Evolutionary conservation across 805 yeast genomes (phyloP).

Genomic region (Metschnikowia lunata): DNA sequence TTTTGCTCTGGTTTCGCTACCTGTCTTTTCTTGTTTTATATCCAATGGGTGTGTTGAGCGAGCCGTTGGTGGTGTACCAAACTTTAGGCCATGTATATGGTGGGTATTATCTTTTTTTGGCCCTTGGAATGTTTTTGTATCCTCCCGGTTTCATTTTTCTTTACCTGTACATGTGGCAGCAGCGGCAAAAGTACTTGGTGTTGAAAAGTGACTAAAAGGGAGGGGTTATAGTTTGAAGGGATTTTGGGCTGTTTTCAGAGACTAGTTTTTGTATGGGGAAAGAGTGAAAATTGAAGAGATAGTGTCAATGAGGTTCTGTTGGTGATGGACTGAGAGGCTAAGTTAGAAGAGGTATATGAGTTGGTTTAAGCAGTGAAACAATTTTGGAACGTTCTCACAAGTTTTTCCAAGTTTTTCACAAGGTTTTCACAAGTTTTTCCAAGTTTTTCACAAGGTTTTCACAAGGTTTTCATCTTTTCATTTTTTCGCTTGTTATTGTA

Average conservation of each 20-base stretch:
- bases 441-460: no score
- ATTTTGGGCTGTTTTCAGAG: no score
- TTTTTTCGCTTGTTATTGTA: no score
- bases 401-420: no score
- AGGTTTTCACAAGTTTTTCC: no score
- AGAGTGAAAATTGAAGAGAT: not conserved
- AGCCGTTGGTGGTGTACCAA: slow-evolving; percentile 24
- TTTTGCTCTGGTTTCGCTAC: slow-evolving; percentile 27
- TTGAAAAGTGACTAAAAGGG: not conserved
- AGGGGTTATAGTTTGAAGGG: not conserved
- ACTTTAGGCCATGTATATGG: slow-evolving; percentile 18
- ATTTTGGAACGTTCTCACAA: no score
- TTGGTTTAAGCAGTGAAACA: no score
- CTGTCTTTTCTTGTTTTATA: slow-evolving; percentile 26
- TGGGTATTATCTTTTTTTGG: slow-evolving; percentile 19
- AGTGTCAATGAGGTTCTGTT: no score
- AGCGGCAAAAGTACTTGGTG: slow-evolving; percentile 19
- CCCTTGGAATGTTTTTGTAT: slow-evolving; percentile 22
- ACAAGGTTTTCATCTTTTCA: no score
- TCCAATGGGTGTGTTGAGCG: slow-evolving; percentile 28
- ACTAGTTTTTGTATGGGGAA: not conserved
- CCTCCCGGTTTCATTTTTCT: slow-evolving; percentile 29
- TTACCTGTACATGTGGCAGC: slow-evolving; percentile 29
- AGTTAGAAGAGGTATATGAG: no score
- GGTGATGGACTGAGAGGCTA: no score